Percentiles rank a stretch among this genome's conserved stretches.
Evolutionary conservation across 2,329 filamentous ascomycete species (phyloP).

Genomic region (Fusarium acutatum): DNA sequence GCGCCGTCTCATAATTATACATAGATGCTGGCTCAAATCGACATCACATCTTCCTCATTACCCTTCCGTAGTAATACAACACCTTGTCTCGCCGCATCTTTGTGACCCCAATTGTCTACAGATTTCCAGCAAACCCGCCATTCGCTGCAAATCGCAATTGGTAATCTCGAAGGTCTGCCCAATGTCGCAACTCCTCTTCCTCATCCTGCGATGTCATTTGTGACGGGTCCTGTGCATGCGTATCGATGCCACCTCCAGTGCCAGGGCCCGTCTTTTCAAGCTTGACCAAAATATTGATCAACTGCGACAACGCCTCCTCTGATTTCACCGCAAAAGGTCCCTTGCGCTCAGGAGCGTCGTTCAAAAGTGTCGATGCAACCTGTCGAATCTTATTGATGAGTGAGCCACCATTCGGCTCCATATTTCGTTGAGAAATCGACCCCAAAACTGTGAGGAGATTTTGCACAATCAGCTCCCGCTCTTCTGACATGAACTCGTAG

Average conservation of each 20-base stretch:
- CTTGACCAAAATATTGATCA: constrained; percentile 78
- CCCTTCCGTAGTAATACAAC: not conserved
- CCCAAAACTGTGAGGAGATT: constrained; percentile 78
- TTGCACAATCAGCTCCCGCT: constrained; percentile 83
- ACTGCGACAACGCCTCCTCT: constrained; percentile 75
- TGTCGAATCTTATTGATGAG: constrained; percentile 86
- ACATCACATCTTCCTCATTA: not conserved
- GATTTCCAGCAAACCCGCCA: constrained; percentile 59
- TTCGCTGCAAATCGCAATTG: constrained; percentile 76
- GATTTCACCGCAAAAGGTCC: constrained; percentile 62
- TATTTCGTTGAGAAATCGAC: constrained; percentile 83
- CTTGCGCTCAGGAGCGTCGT: constrained; percentile 62
- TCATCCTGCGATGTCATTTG: constrained; percentile 68
- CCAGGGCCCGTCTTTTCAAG: constrained; percentile 70
- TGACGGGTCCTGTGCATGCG: constrained; percentile 45
- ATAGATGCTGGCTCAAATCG: not conserved
- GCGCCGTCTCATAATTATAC: constrained; percentile 8
- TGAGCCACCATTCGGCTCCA: constrained; percentile 75
- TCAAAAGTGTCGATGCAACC: constrained; percentile 81
- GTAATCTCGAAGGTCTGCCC: constrained; percentile 82
- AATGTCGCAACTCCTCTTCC: constrained; percentile 77
- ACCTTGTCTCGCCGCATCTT: not conserved
- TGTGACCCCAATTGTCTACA: constrained; percentile 17
- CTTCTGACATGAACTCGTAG: constrained; percentile 72
- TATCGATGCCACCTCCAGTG: constrained; percentile 40